These are phyloP conservation scores for Suhomyces xylopsoci DNA, from an alignment of 805 yeast genomes.

Conservation along the genomic window DNA sequence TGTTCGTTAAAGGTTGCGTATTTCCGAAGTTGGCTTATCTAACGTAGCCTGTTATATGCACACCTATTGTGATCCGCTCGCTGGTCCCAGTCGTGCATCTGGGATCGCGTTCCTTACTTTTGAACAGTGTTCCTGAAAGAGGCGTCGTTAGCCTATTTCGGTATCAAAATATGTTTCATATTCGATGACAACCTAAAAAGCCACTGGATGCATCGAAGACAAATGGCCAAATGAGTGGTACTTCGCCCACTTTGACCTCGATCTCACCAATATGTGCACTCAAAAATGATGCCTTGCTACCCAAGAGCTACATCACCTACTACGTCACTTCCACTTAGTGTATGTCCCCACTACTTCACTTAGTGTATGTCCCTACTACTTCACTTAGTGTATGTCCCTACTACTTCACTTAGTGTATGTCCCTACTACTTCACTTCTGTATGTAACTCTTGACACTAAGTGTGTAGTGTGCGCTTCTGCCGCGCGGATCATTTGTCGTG, in stretches of 20 bases:
- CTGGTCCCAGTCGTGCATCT: neutral
- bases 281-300: neutral
- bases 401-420: no score
- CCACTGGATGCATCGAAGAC: neutral
- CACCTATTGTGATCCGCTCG: neutral
- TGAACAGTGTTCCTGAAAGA: neutral
- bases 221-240: neutral
- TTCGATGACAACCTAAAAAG: neutral
- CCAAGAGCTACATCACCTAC: neutral
- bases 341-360: no score
- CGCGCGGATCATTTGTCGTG: neutral
- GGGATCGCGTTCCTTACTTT: neutral
- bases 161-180: neutral
- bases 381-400: no score
- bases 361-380: no score
- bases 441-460: no score
- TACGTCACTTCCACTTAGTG: neutral
- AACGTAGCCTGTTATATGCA: neutral
- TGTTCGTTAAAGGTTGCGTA: neutral
- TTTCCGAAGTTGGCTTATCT: neutral
- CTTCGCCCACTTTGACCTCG: neutral
- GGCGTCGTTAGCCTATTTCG: neutral
- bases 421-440: no score
- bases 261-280: neutral
- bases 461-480: neutral